A percentile compares a stretch with the other conserved stretches of the same genome.
Evolutionary conservation across 768 basidiomycete genomes (phyloP).

Genomic region (Fomitopsis serialis): DNA sequence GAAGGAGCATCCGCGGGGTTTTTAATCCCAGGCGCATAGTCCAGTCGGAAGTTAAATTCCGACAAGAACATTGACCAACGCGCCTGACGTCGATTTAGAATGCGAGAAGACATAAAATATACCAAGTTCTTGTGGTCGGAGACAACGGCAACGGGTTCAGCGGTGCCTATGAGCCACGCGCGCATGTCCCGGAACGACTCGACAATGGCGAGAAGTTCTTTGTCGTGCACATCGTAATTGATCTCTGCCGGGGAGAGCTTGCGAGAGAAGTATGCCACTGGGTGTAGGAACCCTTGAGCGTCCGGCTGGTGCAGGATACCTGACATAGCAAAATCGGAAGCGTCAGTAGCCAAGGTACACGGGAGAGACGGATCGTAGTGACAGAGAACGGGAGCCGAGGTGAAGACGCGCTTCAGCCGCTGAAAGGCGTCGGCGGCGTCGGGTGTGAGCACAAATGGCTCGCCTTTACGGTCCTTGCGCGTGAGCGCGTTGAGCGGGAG

Average conservation of each 20-base stretch:
- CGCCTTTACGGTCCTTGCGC: no score
- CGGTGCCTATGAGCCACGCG: constrained; percentile 18
- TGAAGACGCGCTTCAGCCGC: constrained; percentile 19
- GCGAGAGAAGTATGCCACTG: constrained; percentile 4
- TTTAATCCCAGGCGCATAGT: no score
- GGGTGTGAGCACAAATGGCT: no score
- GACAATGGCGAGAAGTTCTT: constrained; percentile 7
- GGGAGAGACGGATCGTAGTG: neutral
- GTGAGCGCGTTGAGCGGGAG: constrained; percentile 1
- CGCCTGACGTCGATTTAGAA: no score
- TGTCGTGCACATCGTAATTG: constrained; percentile 4
- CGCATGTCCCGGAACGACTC: constrained; percentile 16
- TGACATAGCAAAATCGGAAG: constrained; percentile 3
- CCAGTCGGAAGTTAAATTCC: no score
- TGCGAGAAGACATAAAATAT: no score
- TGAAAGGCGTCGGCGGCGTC: no score
- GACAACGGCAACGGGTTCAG: constrained; percentile 16
- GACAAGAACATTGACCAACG: no score
- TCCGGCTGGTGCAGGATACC: constrained; percentile 5
- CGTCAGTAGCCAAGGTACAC: constrained; percentile 6
- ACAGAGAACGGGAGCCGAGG: constrained; percentile 5
- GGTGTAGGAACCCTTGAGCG: neutral
- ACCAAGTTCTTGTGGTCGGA: constrained; percentile 20
- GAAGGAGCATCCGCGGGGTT: no score
- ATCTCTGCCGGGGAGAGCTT: constrained; percentile 1